phyloP scores from a whole-genome alignment of 1,284 basidiomycete genomes.

The Rhodotorula sp. region DNA sequence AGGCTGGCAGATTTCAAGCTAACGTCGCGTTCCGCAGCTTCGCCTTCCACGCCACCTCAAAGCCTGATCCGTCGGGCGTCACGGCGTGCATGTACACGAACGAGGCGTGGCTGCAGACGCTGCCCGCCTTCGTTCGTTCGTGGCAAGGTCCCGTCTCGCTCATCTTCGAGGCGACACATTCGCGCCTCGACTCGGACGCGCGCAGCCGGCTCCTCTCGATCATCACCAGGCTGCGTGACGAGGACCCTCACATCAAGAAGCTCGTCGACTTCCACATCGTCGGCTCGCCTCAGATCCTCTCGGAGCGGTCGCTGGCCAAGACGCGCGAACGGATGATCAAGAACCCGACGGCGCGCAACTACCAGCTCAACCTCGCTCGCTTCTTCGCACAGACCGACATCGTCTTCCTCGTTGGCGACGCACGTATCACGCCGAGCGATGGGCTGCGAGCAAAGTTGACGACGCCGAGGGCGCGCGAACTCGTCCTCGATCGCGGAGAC shows the following conservation, averaged over 20 bases:
- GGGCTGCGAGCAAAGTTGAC: conserved; percentile 35
- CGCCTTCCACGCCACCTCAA: conserved; percentile 36
- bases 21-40: conserved; percentile 9
- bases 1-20: no score
- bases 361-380: conserved; percentile 46
- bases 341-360: conserved; percentile 43
- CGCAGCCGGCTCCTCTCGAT: conserved; percentile 25
- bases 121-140: conserved; percentile 41
- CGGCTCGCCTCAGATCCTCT: conserved; percentile 29
- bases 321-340: conserved; percentile 43
- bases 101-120: conserved; percentile 43
- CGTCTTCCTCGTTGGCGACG: conserved; percentile 45
- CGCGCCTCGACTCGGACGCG: conserved; percentile 22
- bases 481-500: conserved; percentile 43
- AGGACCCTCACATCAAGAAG: conserved; percentile 34
- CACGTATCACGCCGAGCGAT: conserved; percentile 40
- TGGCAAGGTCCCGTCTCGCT: conserved; percentile 46
- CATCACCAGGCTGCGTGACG: conserved; percentile 37
- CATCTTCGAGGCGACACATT: conserved; percentile 42
- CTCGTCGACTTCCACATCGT: conserved; percentile 45
- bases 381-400: conserved; percentile 46
- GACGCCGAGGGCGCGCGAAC: conserved; percentile 25
- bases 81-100: conserved; percentile 47
- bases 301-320: conserved; percentile 36
- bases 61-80: conserved; percentile 25